Percentiles rank a stretch among this genome's conserved stretches.
Evolutionary conservation across 2,329 filamentous ascomycete species (phyloP).

Genomic region (Penicillium crustosum): DNA sequence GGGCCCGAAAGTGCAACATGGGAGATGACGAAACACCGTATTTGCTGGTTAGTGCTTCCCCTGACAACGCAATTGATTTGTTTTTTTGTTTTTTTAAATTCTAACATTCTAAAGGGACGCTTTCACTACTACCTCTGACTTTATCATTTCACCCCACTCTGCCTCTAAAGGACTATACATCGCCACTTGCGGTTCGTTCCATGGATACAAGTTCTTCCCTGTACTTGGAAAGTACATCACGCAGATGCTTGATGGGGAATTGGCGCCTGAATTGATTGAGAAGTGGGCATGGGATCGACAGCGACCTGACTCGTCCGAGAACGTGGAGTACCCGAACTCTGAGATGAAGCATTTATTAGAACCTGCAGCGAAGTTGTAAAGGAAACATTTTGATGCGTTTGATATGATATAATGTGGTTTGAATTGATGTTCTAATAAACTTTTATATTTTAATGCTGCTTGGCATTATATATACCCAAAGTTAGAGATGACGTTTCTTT

Average conservation of each 20-base stretch:
- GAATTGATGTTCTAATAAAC: neutral
- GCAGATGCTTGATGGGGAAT: slow-evolving; percentile 29
- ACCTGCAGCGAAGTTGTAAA: slow-evolving; percentile 32
- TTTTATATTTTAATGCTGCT: neutral
- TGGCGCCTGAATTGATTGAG: slow-evolving; percentile 25
- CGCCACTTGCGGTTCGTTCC: slow-evolving; percentile 37
- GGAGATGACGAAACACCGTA: slow-evolving; percentile 62
- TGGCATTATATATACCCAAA: neutral
- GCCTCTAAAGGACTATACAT: slow-evolving; percentile 44
- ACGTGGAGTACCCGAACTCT: slow-evolving; percentile 57
- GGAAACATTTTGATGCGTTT: neutral
- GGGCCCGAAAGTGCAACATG: slow-evolving; percentile 56
- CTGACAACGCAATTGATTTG: neutral
- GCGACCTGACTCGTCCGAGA: slow-evolving; percentile 53
- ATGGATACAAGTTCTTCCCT: slow-evolving; percentile 33
- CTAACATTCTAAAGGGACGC: slow-evolving; percentile 56
- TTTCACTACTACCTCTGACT: slow-evolving; percentile 58
- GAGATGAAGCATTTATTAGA: slow-evolving; percentile 58
- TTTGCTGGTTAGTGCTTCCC: slow-evolving; percentile 60
- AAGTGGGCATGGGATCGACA: slow-evolving; percentile 52
- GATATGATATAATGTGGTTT: neutral
- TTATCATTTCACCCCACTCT: slow-evolving; percentile 50
- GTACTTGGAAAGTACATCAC: slow-evolving; percentile 33
- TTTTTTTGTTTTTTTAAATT: too few relatives aligned
- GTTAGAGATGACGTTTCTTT: too few relatives aligned